Conservation (phyloP, 208 protist genomes). For the Herpetomonas tarakana region DNA sequence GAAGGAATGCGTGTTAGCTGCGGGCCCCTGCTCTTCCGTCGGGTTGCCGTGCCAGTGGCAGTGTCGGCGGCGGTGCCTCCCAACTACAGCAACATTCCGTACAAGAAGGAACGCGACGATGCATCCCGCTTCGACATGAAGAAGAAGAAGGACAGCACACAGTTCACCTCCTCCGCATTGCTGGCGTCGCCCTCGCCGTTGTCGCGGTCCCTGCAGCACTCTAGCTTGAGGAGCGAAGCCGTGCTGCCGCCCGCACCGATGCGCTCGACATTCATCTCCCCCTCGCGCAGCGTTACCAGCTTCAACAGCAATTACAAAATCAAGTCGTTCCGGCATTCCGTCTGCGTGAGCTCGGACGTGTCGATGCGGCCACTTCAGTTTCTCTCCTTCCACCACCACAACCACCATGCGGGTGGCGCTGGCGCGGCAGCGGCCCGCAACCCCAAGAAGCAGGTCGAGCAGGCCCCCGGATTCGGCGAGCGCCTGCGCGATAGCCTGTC, state of each 20-base stretch:
- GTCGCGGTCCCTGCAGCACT: neutral
- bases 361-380: constrained; percentile 59
- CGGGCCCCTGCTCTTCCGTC: too few species aligned
- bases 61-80: constrained; percentile 24
- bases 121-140: neutral
- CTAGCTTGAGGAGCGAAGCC: neutral
- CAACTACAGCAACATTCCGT: constrained; percentile 43
- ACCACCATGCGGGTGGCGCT: neutral
- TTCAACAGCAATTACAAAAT: constrained; percentile 53
- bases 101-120: constrained; percentile 16
- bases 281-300: constrained; percentile 24
- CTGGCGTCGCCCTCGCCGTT: constrained; percentile 1
- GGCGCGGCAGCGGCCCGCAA: neutral
- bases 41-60: too few species aligned
- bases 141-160: neutral
- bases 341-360: constrained; percentile 64
- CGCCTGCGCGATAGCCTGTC: constrained; percentile 36
- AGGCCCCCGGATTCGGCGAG: constrained; percentile 33
- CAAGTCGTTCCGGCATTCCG: constrained; percentile 57
- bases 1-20: too few species aligned
- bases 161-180: neutral
- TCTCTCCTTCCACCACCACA: constrained; percentile 10
- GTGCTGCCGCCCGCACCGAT: constrained; percentile 21
- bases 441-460: neutral
- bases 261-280: constrained; percentile 60